These are phyloP conservation scores for Candida vartiovaarae DNA, from an alignment of 805 yeast species.

Conservation along the genomic window DNA sequence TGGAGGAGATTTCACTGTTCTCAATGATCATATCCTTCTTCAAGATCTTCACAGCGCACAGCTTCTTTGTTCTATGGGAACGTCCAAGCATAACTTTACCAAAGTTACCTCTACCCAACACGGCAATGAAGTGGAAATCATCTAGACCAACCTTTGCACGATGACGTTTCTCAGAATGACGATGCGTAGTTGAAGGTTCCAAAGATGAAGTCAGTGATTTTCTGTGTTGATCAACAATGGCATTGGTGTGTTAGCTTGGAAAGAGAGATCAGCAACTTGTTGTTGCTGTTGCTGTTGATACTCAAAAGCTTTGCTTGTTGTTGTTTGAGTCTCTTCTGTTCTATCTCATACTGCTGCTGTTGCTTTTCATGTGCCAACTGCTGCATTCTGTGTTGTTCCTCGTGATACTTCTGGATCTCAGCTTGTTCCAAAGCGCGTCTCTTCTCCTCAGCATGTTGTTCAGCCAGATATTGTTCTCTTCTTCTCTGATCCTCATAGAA, in stretches of 20 bases:
- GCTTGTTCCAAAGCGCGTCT: conserved; percentile 6
- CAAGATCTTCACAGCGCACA: conserved; percentile 94
- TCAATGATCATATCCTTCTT: conserved; percentile 94
- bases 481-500: conserved; percentile 14
- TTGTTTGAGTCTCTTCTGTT: conserved; percentile 14
- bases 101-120: conserved; percentile 95
- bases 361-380: conserved; percentile 14
- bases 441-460: conserved; percentile 12
- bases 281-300: conserved; percentile 18
- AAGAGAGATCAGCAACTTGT: conserved; percentile 14
- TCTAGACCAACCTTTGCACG: conserved; percentile 84
- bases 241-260: conserved; percentile 7
- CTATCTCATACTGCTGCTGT: conserved; percentile 19
- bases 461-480: conserved; percentile 11
- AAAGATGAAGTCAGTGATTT: conserved; percentile 1
- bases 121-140: conserved; percentile 91
- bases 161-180: conserved; percentile 25
- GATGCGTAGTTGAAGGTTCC: conserved; percentile 3
- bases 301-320: conserved; percentile 11
- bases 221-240: conserved; percentile 5
- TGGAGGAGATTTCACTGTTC: conserved; percentile 93
- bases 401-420: conserved; percentile 3
- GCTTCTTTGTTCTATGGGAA: conserved; percentile 67
- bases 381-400: conserved; percentile 7
- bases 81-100: conserved; percentile 98